A percentile compares a stretch with the other conserved stretches of the same genome.
These are phyloP conservation scores for Suillus fuscotomentosus DNA, from an alignment of 768 basidiomycete species.

Conservation along the genomic window DNA sequence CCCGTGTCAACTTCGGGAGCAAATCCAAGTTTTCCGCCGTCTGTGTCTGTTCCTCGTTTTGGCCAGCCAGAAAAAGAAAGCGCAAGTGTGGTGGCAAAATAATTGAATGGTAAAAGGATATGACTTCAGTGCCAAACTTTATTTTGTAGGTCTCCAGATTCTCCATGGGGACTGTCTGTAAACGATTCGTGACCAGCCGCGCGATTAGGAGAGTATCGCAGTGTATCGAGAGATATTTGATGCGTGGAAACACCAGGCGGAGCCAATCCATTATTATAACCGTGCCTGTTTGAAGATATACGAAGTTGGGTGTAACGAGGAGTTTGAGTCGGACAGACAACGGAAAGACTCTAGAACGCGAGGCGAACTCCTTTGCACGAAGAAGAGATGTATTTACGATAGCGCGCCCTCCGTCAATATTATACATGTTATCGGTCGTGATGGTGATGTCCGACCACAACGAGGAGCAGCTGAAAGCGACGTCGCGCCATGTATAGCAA, in stretches of 20 bases:
- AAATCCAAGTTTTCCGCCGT: neutral
- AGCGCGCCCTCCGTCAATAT: neutral
- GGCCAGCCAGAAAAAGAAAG: neutral
- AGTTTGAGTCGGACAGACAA: slow-evolving; percentile 7
- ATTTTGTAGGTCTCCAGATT: slow-evolving; percentile 10
- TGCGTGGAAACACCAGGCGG: neutral
- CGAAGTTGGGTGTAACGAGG: neutral
- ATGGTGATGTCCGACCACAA: slow-evolving; percentile 36
- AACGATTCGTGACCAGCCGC: neutral
- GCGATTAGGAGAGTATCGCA: neutral
- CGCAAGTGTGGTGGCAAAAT: neutral
- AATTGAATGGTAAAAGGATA: neutral
- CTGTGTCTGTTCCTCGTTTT: no score
- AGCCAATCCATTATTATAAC: slow-evolving; percentile 1
- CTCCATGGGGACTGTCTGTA: slow-evolving; percentile 3
- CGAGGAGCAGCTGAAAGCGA: slow-evolving; percentile 33
- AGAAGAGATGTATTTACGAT: neutral
- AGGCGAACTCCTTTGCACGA: neutral
- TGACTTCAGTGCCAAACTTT: neutral
- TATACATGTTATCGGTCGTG: neutral
- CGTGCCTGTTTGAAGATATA: neutral
- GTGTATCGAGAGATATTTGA: slow-evolving; percentile 7
- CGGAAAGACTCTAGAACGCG: slow-evolving; percentile 4
- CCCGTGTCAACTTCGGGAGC: neutral
- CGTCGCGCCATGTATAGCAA: slow-evolving; percentile 39